These are phyloP conservation scores for Linnemannia exigua DNA, from an alignment of 192 early-diverging fungal genomes.

Conservation along the genomic window DNA sequence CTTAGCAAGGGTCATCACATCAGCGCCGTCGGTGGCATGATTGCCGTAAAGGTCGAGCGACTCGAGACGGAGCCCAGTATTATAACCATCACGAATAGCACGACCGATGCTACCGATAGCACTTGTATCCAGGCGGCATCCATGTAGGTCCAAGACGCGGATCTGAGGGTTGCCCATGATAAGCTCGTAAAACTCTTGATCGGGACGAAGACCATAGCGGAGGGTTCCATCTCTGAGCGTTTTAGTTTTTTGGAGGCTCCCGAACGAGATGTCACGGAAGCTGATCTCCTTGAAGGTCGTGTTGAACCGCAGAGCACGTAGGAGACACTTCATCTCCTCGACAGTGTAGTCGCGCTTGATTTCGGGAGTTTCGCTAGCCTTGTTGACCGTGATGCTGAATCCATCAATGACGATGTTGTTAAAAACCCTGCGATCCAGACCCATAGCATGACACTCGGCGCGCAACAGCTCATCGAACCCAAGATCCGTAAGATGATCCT, in stretches of 20 bases:
- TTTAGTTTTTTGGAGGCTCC: slow-evolving; percentile 36
- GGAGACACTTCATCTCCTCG: slow-evolving; percentile 52
- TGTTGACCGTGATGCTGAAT: slow-evolving; percentile 18
- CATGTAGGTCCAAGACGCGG: slow-evolving; percentile 35
- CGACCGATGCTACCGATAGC: slow-evolving; percentile 45
- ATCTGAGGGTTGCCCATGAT: slow-evolving; percentile 57
- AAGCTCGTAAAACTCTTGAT: slow-evolving; percentile 54
- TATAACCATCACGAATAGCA: slow-evolving; percentile 30
- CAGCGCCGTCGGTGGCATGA: slow-evolving; percentile 45
- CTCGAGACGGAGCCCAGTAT: slow-evolving; percentile 35
- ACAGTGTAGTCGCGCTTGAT: slow-evolving; percentile 33
- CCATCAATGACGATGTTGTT: slow-evolving; percentile 32
- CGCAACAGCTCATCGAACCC: slow-evolving; percentile 48
- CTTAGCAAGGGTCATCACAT: slow-evolving; percentile 54
- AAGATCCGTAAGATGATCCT: slow-evolving; percentile 41
- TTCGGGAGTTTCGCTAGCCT: slow-evolving; percentile 20
- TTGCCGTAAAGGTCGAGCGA: slow-evolving; percentile 35
- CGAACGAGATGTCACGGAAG: slow-evolving; percentile 43
- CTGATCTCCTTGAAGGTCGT: slow-evolving; percentile 54
- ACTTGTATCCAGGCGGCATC: slow-evolving; percentile 32
- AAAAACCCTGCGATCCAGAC: slow-evolving; percentile 32
- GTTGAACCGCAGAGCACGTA: slow-evolving; percentile 48
- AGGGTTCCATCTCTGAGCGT: slow-evolving; percentile 48
- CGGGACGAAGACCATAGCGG: slow-evolving; percentile 49
- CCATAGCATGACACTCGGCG: slow-evolving; percentile 37